Conservation (phyloP, 2,329 filamentous ascomycete genomes). For the Ceratocystis smalleyi region DNA sequence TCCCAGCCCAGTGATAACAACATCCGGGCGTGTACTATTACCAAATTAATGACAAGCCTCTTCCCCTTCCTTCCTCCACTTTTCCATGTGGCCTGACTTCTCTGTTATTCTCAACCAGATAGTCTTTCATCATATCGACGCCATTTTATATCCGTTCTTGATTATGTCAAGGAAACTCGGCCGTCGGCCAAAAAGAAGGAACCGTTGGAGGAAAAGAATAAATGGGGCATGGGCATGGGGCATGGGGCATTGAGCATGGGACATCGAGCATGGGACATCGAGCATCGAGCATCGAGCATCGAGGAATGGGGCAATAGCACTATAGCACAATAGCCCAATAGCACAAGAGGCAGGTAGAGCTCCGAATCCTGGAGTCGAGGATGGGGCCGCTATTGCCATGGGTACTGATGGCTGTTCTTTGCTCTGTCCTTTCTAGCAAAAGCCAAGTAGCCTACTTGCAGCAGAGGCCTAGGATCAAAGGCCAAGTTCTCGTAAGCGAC, state of each 20-base stretch:
- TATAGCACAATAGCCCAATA: too few species aligned
- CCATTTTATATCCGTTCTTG: background rate
- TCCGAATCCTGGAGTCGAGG: background rate
- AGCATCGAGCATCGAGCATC: too few species aligned
- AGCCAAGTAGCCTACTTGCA: constrained; percentile 27
- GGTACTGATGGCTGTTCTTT: too few species aligned
- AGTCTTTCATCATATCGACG: background rate
- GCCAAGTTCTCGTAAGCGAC: constrained; percentile 28
- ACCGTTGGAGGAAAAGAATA: background rate
- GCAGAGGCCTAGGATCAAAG: constrained; percentile 27
- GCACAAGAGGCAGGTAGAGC: too few species aligned
- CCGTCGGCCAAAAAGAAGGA: background rate
- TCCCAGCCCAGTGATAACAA: background rate
- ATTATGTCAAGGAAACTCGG: constrained; percentile 1
- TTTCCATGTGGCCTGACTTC: background rate
- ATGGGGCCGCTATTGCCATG: too few species aligned
- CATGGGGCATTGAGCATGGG: too few species aligned
- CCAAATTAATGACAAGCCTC: background rate
- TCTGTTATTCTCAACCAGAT: background rate
- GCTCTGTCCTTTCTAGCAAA: constrained; percentile 11
- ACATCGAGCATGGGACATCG: too few species aligned
- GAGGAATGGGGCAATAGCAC: too few species aligned
- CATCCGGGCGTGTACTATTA: background rate
- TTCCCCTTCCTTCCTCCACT: background rate
- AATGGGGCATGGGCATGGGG: too few species aligned